Evolutionary conservation across 805 yeast species (phyloP).

Genomic region (Phaffomyces antillensis): DNA sequence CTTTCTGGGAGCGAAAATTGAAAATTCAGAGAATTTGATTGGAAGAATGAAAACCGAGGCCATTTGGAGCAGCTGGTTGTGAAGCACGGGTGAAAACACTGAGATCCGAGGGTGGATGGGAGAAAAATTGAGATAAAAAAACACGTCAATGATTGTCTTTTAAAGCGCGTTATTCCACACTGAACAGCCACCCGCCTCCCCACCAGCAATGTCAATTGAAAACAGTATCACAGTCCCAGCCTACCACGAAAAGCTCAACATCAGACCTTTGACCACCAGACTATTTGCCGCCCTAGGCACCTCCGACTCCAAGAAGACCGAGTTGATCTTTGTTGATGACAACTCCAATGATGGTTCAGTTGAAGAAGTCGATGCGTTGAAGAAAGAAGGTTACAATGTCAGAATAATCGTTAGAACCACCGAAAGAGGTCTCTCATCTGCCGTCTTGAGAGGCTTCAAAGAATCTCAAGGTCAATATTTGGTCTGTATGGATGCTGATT

Average conservation of each 20-base stretch:
- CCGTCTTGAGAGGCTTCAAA: slow-evolving; percentile 40
- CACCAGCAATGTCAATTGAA: slow-evolving; percentile 26
- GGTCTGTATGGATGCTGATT: slow-evolving; percentile 48
- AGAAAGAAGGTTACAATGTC: slow-evolving; percentile 40
- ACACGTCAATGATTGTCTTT: too few species aligned
- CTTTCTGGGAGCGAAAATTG: slow-evolving; percentile 9
- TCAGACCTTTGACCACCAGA: slow-evolving; percentile 41
- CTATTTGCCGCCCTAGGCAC: slow-evolving; percentile 42
- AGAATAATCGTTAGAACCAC: slow-evolving; percentile 42
- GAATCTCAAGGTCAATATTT: slow-evolving; percentile 41
- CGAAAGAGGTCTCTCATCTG: slow-evolving; percentile 44
- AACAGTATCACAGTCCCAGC: slow-evolving; percentile 43
- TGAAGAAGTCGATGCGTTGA: slow-evolving; percentile 40
- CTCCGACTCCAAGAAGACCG: slow-evolving; percentile 33
- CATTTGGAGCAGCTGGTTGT: not conserved
- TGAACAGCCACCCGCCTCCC: too few species aligned
- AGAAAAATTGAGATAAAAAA: too few species aligned
- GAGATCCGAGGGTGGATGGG: not conserved
- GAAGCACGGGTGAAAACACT: not conserved
- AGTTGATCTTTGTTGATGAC: slow-evolving; percentile 44
- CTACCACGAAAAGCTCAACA: slow-evolving; percentile 42
- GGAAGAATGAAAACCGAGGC: slow-evolving; percentile 9
- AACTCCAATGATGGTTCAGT: slow-evolving; percentile 46
- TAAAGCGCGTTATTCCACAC: too few species aligned
- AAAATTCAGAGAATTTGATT: slow-evolving; percentile 21